Evolutionary conservation across 176 grass and related monocot species (phyloP).

Genomic region (Puccinellia tenuiflora): DNA sequence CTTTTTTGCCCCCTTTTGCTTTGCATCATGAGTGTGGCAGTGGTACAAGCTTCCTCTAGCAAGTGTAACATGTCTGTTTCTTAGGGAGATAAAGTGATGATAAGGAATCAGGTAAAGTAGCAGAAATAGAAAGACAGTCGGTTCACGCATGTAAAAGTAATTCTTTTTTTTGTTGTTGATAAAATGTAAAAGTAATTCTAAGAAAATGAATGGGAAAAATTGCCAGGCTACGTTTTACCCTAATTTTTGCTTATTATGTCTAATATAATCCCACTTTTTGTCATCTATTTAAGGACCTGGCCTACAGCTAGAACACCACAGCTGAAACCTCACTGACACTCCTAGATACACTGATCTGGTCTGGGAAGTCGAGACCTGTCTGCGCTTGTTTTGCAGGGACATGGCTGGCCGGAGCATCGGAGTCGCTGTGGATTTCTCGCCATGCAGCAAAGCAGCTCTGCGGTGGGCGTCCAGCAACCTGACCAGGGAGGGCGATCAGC

Average conservation of each 20-base stretch:
- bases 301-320: not conserved
- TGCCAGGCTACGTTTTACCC: too few species aligned
- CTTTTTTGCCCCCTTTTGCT: slow-evolving; percentile 14
- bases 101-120: slow-evolving; percentile 34
- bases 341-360: not conserved
- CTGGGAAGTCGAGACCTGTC: not conserved
- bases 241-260: not conserved
- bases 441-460: slow-evolving; percentile 69
- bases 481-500: slow-evolving; percentile 40
- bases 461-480: slow-evolving; percentile 66
- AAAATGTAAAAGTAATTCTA: too few species aligned
- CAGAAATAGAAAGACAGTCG: not conserved
- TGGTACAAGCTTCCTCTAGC: not conserved
- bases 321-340: not conserved
- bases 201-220: too few species aligned
- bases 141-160: too few species aligned
- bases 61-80: slow-evolving; percentile 24
- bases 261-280: not conserved
- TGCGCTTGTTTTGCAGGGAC: slow-evolving; percentile 9
- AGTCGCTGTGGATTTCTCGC: slow-evolving; percentile 64
- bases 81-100: slow-evolving; percentile 6
- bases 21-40: slow-evolving; percentile 43
- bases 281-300: slow-evolving; percentile 42
- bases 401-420: slow-evolving; percentile 59
- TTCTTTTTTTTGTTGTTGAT: not conserved